Percentiles rank a stretch among this genome's conserved stretches.
These are phyloP conservation scores for Cercospora zeae-maydis DNA, from an alignment of 2,329 filamentous ascomycete genomes.

Conservation along the genomic window DNA sequence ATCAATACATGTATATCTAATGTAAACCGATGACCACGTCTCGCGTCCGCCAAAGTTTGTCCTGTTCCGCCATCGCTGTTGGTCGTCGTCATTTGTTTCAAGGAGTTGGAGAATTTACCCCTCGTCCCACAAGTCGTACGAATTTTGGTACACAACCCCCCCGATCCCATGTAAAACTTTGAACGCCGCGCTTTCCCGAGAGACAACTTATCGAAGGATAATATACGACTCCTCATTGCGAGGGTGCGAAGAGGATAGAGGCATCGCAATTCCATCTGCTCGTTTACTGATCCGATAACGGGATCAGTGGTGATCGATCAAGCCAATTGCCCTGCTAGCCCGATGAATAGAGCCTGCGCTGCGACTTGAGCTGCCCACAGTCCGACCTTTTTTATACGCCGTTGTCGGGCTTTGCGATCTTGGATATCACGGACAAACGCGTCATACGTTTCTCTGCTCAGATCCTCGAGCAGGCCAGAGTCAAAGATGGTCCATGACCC, in stretches of 20 bases:
- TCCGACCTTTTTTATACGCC: constrained; percentile 90
- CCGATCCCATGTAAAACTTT: background rate
- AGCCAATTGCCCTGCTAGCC: constrained; percentile 78
- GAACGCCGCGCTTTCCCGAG: constrained; percentile 13
- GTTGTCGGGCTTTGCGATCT: constrained; percentile 79
- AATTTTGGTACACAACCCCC: background rate
- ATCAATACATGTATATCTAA: background rate
- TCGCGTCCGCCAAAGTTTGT: background rate
- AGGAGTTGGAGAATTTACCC: background rate
- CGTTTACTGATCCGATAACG: constrained; percentile 16
- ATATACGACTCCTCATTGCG: background rate
- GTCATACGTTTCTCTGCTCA: constrained; percentile 89
- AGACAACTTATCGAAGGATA: background rate
- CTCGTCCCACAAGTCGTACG: background rate
- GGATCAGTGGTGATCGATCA: constrained; percentile 27
- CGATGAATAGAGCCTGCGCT: constrained; percentile 90
- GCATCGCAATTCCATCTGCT: background rate
- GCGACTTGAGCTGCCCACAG: constrained; percentile 93
- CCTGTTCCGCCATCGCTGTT: background rate
- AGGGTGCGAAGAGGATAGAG: background rate
- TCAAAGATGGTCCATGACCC: constrained; percentile 94
- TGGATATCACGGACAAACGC: constrained; percentile 90
- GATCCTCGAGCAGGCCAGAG: constrained; percentile 87
- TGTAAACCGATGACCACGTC: background rate
- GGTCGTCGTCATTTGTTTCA: background rate